phyloP scores from a whole-genome alignment of 2,329 filamentous ascomycete species.

The Aspergillus piperis region DNA sequence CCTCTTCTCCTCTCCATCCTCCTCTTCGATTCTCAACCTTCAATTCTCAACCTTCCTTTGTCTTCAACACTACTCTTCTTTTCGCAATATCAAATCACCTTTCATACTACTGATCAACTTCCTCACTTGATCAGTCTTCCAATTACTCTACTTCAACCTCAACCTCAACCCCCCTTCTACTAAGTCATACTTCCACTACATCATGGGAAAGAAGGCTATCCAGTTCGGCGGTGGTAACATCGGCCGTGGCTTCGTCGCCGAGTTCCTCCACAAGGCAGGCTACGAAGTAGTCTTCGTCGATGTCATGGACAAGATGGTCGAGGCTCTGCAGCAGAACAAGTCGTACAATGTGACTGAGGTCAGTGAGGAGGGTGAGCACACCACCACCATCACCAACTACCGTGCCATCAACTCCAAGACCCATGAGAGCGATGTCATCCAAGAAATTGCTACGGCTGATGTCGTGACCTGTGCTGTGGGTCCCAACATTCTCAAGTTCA shows the following conservation, averaged over 20 bases:
- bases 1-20: slow-evolving; percentile 4
- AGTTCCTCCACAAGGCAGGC: slow-evolving; percentile 90
- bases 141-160: background rate
- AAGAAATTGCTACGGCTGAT: slow-evolving; percentile 84
- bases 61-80: background rate
- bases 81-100: background rate
- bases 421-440: slow-evolving; percentile 75
- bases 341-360: slow-evolving; percentile 94
- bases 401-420: slow-evolving; percentile 93
- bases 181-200: slow-evolving; percentile 13
- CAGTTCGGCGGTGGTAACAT: slow-evolving; percentile 89
- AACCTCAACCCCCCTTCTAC: background rate
- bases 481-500: slow-evolving; percentile 93
- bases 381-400: slow-evolving; percentile 89
- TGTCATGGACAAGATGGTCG: slow-evolving; percentile 81
- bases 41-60: background rate
- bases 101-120: background rate
- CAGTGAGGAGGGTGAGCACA: slow-evolving; percentile 75
- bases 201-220: slow-evolving; percentile 66
- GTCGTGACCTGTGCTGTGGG: slow-evolving; percentile 96
- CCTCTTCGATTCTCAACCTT: no score
- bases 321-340: slow-evolving; percentile 70
- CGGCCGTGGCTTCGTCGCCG: slow-evolving; percentile 82
- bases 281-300: slow-evolving; percentile 97
- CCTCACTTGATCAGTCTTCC: background rate